Conservation (phyloP, 805 yeast genomes). For the Hanseniaspora guilliermondii region DNA sequence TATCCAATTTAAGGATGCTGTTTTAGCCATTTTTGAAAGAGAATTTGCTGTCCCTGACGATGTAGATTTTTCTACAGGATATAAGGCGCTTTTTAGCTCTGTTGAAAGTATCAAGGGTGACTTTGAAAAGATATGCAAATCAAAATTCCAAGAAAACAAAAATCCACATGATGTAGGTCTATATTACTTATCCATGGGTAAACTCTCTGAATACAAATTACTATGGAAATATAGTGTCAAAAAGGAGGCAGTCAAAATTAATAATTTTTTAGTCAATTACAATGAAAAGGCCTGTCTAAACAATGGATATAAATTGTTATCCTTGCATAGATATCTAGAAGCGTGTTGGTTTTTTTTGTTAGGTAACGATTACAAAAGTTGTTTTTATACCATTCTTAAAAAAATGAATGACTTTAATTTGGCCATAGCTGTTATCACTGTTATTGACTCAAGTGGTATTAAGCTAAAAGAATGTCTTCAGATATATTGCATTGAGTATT, state of each 20-base stretch:
- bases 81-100: background rate
- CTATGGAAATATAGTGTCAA: conserved; percentile 2
- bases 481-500: conserved; percentile 6
- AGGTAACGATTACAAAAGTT: conserved; percentile 10
- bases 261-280: background rate
- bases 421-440: background rate
- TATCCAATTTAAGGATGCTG: background rate
- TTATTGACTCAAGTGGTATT: background rate
- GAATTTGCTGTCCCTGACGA: background rate
- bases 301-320: conserved; percentile 9
- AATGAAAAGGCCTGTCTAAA: conserved; percentile 1
- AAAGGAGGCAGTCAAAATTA: conserved; percentile 3
- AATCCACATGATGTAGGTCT: conserved; percentile 10
- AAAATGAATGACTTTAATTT: background rate
- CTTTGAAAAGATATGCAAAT: background rate
- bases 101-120: background rate
- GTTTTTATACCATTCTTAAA: conserved; percentile 4
- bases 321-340: conserved; percentile 10
- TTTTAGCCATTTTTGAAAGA: background rate
- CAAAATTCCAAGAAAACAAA: background rate
- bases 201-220: conserved; percentile 1
- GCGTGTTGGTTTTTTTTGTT: conserved; percentile 13
- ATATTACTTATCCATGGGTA: conserved; percentile 1
- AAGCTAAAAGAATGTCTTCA: conserved; percentile 7
- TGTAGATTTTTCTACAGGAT: background rate